Evolutionary conservation across 78 protist genomes (phyloP), one percentile per base, ranked within the genome.

Genomic region (Dictyostelium firmibasis): DNA sequence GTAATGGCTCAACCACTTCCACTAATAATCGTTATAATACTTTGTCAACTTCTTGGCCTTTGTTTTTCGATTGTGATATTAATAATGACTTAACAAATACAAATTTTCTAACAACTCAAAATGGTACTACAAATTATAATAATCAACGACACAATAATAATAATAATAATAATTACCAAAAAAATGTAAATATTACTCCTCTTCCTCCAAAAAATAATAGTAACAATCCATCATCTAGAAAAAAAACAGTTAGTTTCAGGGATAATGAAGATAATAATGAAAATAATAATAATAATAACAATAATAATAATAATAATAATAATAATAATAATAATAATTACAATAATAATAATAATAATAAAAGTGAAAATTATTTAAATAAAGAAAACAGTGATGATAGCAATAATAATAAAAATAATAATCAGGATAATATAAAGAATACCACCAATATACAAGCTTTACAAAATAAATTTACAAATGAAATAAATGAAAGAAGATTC

Each of bases 161-260:
- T 60, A n/a, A 79, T 43, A 18, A 44, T 43, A 50, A 50, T 27
- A 36, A 16, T 38, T n/a, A 6, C 3, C 36, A 20, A 84, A 41
- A 33, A 20, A 83, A 83, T 43, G 77, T 78, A 70, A 43, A 67
- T 67, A 67, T 14, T 67, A 67, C 75, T 27, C 75, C 75, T 3
- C 67, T 23, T 3, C 67, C 33, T 25, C 16, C 91, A 70, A 6
- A 67, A 84, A 85, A 38, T 67, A n/a, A 85, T 27, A 74, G 43
- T 11, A 23, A 85, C 9, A 29, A 85, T 44, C 44, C 38, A 47
- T 25, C 38, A 20, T 69, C 44, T 11, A 25, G 9, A 29, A 47
- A 85, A 38, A 72, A 75, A 33, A 84, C 53, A 11, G 92, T 85
- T 44, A 85, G 83, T 36, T 85, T 43, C 25, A 75, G 81, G 5